Evolutionary conservation across 805 yeast genomes (phyloP), one percentile per base, ranked within the genome.

Genomic region (Ogataea ganodermae): DNA sequence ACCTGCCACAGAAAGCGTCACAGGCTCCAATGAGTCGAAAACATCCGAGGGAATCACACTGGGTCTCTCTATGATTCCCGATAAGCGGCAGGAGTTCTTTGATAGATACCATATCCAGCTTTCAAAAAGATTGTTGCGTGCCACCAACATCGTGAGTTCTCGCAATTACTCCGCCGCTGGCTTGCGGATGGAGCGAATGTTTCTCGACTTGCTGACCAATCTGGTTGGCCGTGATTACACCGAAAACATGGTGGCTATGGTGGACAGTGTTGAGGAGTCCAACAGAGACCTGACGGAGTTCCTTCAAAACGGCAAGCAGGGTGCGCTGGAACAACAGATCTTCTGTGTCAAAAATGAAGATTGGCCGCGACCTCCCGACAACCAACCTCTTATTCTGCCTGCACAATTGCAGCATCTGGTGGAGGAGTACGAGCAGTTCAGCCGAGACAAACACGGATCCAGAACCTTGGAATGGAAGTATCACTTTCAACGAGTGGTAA

Each of bases 381-480:
- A 56, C 30, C 58, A 50, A 20, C 26, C 39, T 8, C 21, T 61
- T 1, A 51, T 33, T 10, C 16, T 59, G 4, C 61, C 59, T 3
- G 24, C 35, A 2, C 50, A 49, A 10, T 35, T 60, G 24, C 35
- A 33, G 13, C 32, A 8, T 1, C 22, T 55, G 10, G 18, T 43
- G 4, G 26, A 23, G 5, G 45, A 45, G 6, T 53, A 45, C 35
- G 60, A 57, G 35, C 13, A 31, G 2, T 56, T 38, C 33, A 52
- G 45, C 23, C 45, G 37, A 4, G 24, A 36, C 1, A 24, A 43
- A 7, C 41, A 50, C 23, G 42, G 42, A 8, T 41, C 54, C 8
- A 36, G 50, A 20, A 59, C 45, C 3, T 58, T 74, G 13, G 70
- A 73, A 49, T 76, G 80, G 81, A 64, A 61, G 43, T 70, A 65